phyloP scores from a whole-genome alignment of 2,329 filamentous ascomycete genomes.

The Pseudogymnoascus sp. region DNA sequence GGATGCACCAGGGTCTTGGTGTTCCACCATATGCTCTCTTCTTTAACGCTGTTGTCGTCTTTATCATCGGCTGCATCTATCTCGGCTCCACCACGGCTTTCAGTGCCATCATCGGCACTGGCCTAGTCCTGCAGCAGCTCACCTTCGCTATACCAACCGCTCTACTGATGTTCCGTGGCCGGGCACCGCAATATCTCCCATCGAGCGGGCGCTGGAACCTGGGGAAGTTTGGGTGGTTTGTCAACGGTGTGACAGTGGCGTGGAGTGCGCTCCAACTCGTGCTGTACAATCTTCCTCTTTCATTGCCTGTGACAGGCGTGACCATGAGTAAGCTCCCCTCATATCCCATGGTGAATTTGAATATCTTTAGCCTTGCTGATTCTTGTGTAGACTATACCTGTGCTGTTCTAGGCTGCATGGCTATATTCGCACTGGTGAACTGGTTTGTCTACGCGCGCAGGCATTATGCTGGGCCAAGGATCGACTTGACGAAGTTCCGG shows the following conservation, averaged over 20 bases:
- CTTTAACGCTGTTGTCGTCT: constrained; percentile 49
- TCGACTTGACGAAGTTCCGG: background rate
- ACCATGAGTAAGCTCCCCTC: background rate
- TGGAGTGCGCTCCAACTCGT: constrained; percentile 2
- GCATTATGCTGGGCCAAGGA: background rate
- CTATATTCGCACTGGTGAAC: background rate
- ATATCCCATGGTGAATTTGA: background rate
- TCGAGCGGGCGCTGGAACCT: background rate
- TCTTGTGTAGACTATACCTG: constrained; percentile 2
- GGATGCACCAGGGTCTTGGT: constrained; percentile 50
- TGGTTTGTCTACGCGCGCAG: background rate
- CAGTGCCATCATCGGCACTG: constrained; percentile 61
- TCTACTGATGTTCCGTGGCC: background rate
- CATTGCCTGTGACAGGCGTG: background rate
- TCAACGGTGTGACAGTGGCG: background rate
- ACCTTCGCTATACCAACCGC: constrained; percentile 53
- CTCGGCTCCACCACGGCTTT: constrained; percentile 60
- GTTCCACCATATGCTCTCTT: constrained; percentile 60
- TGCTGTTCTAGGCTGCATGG: background rate
- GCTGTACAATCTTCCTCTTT: background rate
- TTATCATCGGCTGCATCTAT: constrained; percentile 62
- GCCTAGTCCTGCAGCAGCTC: constrained; percentile 62
- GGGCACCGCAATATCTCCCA: background rate
- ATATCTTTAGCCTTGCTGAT: background rate
- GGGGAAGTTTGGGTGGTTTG: background rate